Evolutionary conservation across 805 yeast species (phyloP), one percentile per base, ranked within the genome.

Genomic region (Naumovozyma castellii): DNA sequence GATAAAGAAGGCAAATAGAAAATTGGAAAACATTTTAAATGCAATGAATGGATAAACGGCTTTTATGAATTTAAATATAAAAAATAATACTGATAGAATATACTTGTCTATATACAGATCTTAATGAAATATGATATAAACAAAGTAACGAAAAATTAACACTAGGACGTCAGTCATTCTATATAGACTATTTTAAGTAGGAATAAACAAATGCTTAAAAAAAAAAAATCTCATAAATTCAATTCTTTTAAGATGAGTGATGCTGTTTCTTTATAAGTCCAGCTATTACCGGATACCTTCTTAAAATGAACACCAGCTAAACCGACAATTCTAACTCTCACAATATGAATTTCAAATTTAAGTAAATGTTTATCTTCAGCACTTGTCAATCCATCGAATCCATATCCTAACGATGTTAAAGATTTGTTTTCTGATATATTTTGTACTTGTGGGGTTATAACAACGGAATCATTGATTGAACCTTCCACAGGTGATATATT

Each of bases 291-390:
- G 44, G 83, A 73, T 28, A 88, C 73, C 59, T 88, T 88, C 69
- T 90, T 90, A 68, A 88, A 88, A 60, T 90, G 97, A 38, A 88
- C 88, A 62, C 97, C 97, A 48, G 84, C 88, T 44, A 90, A 69
- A 8, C 94, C 86, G 40, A 90, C 84, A 49, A 88, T 71, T 34
- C 95, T 95, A 36, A 88, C 94, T 58, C 87, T 87, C 32, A 90
- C 97, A 46, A 88, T 79, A 59, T 84, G 88, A 45, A 90, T 84
- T 58, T 90, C 97, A 61, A 88, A 88, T 56, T 83, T 80, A 54
- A 88, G 70, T 15, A 95, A 94, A 17, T 78, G 71, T 46, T 73
- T 66, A 34, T 53, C 60, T 46, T 44, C 49, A n/a, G 40, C 14
- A 16, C 4, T 12, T 16, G 15, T 36, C 5, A 35, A 30, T 61